Evolutionary conservation across 1,284 basidiomycete species (phyloP).

Genomic region (Marasmius tenuissimus): DNA sequence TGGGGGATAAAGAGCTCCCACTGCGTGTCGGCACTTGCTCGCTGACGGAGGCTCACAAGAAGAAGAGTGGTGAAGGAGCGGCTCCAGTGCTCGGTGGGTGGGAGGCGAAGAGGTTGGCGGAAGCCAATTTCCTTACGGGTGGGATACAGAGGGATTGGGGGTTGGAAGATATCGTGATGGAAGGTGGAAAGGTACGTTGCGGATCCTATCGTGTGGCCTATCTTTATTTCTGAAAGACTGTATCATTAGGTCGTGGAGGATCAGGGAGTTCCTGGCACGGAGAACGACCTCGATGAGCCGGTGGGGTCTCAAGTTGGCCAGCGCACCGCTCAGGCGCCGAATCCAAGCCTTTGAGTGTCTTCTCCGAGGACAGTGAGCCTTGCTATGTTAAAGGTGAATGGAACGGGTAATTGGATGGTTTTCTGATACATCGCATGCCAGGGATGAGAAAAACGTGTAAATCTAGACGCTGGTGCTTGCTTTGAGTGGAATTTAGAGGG

Average conservation of each 20-base stretch:
- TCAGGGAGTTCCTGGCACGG: slow-evolving; percentile 58
- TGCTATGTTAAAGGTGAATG: too few species aligned
- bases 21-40: slow-evolving; percentile 72
- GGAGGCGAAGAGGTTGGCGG: slow-evolving; percentile 43
- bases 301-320: slow-evolving; percentile 40
- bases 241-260: slow-evolving; percentile 41
- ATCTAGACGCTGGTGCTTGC: too few species aligned
- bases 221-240: neutral
- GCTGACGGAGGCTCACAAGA: slow-evolving; percentile 50
- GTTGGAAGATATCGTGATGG: slow-evolving; percentile 66
- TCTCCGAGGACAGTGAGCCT: neutral
- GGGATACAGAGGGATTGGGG: slow-evolving; percentile 78
- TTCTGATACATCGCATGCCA: too few species aligned
- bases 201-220: neutral
- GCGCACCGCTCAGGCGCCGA: neutral
- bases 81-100: slow-evolving; percentile 43
- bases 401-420: too few species aligned
- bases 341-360: neutral
- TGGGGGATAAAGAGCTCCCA: slow-evolving; percentile 49
- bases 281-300: slow-evolving; percentile 53
- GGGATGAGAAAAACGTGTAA: too few species aligned
- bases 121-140: slow-evolving; percentile 54
- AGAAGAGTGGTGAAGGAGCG: slow-evolving; percentile 20
- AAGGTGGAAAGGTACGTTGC: slow-evolving; percentile 43
- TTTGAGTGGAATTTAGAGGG: too few species aligned